Conservation (phyloP, 1,284 basidiomycete species). For the Ceratobasidium sp. region DNA sequence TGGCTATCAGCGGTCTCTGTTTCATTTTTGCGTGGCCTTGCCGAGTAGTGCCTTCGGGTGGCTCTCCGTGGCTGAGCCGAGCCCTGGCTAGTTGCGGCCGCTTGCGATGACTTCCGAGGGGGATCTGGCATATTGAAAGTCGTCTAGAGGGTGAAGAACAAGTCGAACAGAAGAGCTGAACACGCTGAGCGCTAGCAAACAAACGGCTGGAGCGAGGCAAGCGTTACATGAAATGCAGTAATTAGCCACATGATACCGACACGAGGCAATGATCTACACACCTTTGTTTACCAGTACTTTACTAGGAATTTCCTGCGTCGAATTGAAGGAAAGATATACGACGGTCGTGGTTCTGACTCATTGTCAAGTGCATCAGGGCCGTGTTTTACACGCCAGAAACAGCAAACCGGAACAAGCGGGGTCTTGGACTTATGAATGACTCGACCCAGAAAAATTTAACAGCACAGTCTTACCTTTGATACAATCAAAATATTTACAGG, state of each 20-base stretch:
- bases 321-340: too few species aligned
- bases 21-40: too few species aligned
- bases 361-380: slow-evolving; percentile 29
- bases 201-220: neutral
- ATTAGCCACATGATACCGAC: slow-evolving; percentile 17
- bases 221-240: slow-evolving; percentile 23
- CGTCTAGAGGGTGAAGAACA: neutral
- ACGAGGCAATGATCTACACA: neutral
- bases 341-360: slow-evolving; percentile 9
- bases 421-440: slow-evolving; percentile 12
- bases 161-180: neutral
- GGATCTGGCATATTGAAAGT: neutral
- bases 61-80: too few species aligned
- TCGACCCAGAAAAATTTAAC: slow-evolving; percentile 2
- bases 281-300: neutral
- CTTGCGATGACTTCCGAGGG: neutral
- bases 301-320: too few species aligned
- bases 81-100: neutral
- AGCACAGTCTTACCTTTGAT: slow-evolving; percentile 2
- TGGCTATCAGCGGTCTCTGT: too few species aligned
- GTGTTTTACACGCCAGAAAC: neutral
- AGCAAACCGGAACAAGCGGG: neutral
- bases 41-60: too few species aligned
- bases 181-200: neutral
- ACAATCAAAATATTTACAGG: neutral